These are phyloP conservation scores for Penicillium silybi DNA, from an alignment of 495 filamentous ascomycete genomes.

Conservation along the genomic window DNA sequence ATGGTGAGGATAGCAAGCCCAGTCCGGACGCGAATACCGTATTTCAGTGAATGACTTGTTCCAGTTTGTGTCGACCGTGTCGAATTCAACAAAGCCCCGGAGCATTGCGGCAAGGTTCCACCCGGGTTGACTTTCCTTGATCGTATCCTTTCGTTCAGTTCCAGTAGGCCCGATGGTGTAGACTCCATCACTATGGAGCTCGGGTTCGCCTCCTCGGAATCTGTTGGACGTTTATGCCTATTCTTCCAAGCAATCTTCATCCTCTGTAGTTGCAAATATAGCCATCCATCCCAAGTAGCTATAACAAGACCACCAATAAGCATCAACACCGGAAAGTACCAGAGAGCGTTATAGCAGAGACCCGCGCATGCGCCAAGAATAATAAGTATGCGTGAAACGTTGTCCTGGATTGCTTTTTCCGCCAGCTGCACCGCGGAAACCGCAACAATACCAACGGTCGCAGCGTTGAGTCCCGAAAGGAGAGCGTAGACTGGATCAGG, in stretches of 20 bases:
- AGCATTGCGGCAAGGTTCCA: not conserved
- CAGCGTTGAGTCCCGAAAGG: conserved; percentile 72
- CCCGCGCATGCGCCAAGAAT: conserved; percentile 67
- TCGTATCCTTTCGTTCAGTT: conserved; percentile 8
- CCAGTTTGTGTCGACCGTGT: not conserved
- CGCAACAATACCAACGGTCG: conserved; percentile 76
- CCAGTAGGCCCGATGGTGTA: not conserved
- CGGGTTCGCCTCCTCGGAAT: conserved; percentile 4
- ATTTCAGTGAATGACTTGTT: conserved; percentile 4
- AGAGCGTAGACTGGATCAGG: conserved; percentile 68
- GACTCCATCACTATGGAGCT: conserved; percentile 5
- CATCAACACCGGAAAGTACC: conserved; percentile 81
- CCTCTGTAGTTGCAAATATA: conserved; percentile 38
- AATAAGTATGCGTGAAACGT: conserved; percentile 63
- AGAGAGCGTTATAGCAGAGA: conserved; percentile 71
- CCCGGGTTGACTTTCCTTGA: conserved; percentile 3
- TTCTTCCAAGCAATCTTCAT: conserved; percentile 18
- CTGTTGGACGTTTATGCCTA: conserved; percentile 7
- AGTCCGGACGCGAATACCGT: conserved; percentile 22
- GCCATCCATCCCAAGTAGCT: conserved; percentile 57
- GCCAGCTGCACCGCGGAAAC: conserved; percentile 73
- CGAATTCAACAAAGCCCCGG: conserved; percentile 1
- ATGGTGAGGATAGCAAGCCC: conserved; percentile 45
- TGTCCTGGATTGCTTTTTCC: conserved; percentile 71
- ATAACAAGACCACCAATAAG: conserved; percentile 52